Base-by-base conservation (phyloP, 345 rosid species). In the Pseudoturritis turrita region DNA sequence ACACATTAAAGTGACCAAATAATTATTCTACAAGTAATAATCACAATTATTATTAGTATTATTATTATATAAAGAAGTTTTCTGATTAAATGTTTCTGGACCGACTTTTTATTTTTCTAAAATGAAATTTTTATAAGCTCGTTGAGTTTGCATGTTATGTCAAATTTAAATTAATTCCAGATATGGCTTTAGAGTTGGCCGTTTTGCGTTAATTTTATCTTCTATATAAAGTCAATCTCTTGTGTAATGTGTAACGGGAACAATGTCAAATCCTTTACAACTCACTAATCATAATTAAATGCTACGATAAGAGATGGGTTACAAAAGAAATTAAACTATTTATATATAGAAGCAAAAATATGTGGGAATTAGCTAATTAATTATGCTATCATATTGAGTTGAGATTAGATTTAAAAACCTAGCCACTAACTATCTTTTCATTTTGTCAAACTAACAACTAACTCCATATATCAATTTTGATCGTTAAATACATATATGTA, bases 111-210 rank as follows among this genome's bases (percentile, higher is more conserved):
- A 3, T 66, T 28, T 10, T 19, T 41, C 29, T 21, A 12, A 29
- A 49, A 11, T 43, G 36, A 25, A 52, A 54, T 8, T 0, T 11
- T 4, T 21, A 65, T 71, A 57, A 71, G 59, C 68, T 10, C 52
- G 68, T 51, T 71, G 80, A 77, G 68, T 65, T 71, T 77, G 68
- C 72, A 71, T 77, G 72, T 77, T 64, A 71, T 64, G 67, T 70
- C 75, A 65, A 71, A 65, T 70, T 65, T 77, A 37, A 77, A 65
- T 64, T 77, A 71, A 56, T 64, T 31, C 56, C 22, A 51, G 58
- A 29, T 23, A 45, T 52, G 69, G 45, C 66, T 70, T 62, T 45
- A 36, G 72, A 72, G 71, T 68, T 75, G 78, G 73, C 50, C 45
- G 62, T 40, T 51, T 50, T 58, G 39, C 59, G 52, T 67, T 49